Conservation (phyloP, 345 rosid species). For the Triadica sebifera region DNA sequence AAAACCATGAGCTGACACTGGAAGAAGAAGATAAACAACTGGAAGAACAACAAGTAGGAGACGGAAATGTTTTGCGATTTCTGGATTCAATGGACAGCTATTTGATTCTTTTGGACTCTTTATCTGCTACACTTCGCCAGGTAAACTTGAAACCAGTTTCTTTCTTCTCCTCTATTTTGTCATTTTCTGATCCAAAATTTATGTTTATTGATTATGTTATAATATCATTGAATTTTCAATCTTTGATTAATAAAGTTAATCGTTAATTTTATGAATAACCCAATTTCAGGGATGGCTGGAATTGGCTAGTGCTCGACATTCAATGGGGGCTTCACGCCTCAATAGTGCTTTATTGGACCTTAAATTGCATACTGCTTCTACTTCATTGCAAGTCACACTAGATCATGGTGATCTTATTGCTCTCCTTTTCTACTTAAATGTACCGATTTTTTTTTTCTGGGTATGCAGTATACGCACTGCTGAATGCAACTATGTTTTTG, state of each 20-base stretch:
- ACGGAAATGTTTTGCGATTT: constrained; percentile 50
- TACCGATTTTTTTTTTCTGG: neutral
- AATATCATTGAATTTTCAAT: neutral
- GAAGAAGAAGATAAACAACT: neutral
- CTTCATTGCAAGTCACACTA: constrained; percentile 48
- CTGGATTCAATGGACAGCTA: constrained; percentile 78
- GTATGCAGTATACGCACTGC: too few relatives aligned
- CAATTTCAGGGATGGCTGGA: constrained; percentile 83
- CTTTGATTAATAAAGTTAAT: too few relatives aligned
- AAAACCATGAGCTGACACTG: neutral
- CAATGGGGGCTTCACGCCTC: constrained; percentile 88
- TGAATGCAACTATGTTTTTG: neutral
- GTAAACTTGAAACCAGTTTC: constrained; percentile 28
- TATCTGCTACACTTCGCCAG: constrained; percentile 73
- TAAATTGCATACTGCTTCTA: constrained; percentile 68
- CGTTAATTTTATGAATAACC: neutral
- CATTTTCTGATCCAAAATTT: too few relatives aligned
- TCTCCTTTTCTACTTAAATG: neutral
- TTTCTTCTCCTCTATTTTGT: neutral
- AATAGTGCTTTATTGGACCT: constrained; percentile 71
- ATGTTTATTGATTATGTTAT: too few relatives aligned
- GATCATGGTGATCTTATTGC: constrained; percentile 34
- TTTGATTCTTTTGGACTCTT: constrained; percentile 51
- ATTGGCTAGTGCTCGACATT: constrained; percentile 80
- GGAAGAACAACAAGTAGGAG: constrained; percentile 16